A percentile compares a stretch with the other conserved stretches of the same genome.
Evolutionary conservation across 1,139 yeast genomes (phyloP).

Genomic region (Pichia sp.): DNA sequence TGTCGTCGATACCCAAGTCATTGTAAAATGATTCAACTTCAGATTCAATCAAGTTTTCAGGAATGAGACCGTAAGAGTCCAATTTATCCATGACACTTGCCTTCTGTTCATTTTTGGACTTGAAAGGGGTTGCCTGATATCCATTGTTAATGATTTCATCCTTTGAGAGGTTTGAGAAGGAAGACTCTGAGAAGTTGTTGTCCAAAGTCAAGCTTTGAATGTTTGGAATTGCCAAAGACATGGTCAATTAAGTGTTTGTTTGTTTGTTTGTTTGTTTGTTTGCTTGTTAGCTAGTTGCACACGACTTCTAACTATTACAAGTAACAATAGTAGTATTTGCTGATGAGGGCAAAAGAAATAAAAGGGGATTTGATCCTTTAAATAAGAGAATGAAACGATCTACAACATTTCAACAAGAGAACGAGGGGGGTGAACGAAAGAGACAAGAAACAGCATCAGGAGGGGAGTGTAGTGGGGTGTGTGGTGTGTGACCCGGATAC

Average conservation of each 20-base stretch:
- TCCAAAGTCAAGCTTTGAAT: conserved; percentile 23
- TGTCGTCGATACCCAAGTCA: conserved; percentile 82
- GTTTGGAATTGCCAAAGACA: conserved; percentile 12
- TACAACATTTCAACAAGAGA: too few relatives aligned
- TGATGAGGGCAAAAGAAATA: too few relatives aligned
- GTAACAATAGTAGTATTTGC: too few relatives aligned
- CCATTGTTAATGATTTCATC: conserved; percentile 36
- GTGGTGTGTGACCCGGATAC: too few relatives aligned
- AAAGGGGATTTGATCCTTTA: too few relatives aligned
- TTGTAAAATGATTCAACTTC: conserved; percentile 92
- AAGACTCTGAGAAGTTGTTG: conserved; percentile 28
- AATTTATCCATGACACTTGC: conserved; percentile 76
- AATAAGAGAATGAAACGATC: too few relatives aligned
- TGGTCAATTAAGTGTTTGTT: not conserved
- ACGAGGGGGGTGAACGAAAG: too few relatives aligned
- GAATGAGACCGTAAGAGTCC: conserved; percentile 82
- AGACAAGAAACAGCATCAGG: too few relatives aligned
- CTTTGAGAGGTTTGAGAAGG: conserved; percentile 25
- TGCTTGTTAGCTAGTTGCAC: too few relatives aligned
- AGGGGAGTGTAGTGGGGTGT: too few relatives aligned
- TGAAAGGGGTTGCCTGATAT: conserved; percentile 68
- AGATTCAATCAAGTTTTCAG: conserved; percentile 74
- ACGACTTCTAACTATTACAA: too few relatives aligned
- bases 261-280: too few relatives aligned
- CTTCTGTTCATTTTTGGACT: conserved; percentile 75